Evolutionary conservation across 352 stramenopile species (phyloP).

Genomic region (Phytophthora parvispora): DNA sequence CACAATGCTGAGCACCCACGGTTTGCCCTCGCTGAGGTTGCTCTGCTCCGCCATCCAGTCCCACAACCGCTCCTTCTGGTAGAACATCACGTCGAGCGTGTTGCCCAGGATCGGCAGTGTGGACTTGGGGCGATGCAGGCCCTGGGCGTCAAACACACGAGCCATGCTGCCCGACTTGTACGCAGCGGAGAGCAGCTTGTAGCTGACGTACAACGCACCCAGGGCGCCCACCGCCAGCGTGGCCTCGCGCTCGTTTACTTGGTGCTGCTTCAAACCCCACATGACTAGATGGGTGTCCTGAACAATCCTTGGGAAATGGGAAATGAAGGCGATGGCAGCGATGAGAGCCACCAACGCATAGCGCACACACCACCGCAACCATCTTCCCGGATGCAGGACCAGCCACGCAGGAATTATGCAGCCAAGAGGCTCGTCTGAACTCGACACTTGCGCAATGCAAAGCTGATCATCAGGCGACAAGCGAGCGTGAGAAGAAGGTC

Average conservation of each 20-base stretch:
- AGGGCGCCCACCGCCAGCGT: slow-evolving; percentile 8
- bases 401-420: slow-evolving; percentile 19
- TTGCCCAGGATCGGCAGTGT: slow-evolving; percentile 50
- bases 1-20: slow-evolving; percentile 56
- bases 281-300: neutral
- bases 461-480: slow-evolving; percentile 9
- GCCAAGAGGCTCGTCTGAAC: slow-evolving; percentile 25
- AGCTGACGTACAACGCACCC: slow-evolving; percentile 20
- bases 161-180: slow-evolving; percentile 16
- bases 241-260: slow-evolving; percentile 15
- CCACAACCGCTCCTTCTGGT: slow-evolving; percentile 49
- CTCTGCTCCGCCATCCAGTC: slow-evolving; percentile 70
- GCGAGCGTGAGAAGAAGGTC: neutral
- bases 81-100: slow-evolving; percentile 45
- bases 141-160: slow-evolving; percentile 25
- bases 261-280: slow-evolving; percentile 18
- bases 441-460: neutral
- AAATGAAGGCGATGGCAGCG: slow-evolving; percentile 6
- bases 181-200: slow-evolving; percentile 10
- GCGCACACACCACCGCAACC: slow-evolving; percentile 21
- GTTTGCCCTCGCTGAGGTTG: slow-evolving; percentile 36
- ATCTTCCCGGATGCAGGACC: slow-evolving; percentile 18
- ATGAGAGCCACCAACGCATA: neutral
- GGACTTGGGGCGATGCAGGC: slow-evolving; percentile 30
- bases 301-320: slow-evolving; percentile 3